Conservation (phyloP, 1,284 basidiomycete genomes). For the Cutaneotrichosporon cavernicola region DNA sequence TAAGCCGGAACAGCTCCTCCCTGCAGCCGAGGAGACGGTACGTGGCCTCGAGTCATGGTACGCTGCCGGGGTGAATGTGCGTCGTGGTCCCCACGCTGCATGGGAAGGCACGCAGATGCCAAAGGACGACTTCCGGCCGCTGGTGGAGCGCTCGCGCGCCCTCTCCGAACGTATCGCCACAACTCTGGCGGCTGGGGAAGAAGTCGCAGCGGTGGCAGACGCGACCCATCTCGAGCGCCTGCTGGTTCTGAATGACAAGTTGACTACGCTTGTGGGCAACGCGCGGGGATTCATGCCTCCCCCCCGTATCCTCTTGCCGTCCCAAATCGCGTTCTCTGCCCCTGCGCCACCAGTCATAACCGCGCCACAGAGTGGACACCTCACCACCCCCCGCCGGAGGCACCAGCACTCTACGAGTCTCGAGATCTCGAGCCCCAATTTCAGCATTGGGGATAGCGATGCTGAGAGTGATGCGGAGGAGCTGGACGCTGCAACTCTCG, state of each 20-base stretch:
- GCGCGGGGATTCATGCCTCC: slow-evolving; percentile 44
- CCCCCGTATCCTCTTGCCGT: slow-evolving; percentile 42
- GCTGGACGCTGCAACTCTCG: slow-evolving; percentile 27
- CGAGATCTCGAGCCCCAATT: slow-evolving; percentile 64
- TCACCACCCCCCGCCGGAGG: slow-evolving; percentile 20
- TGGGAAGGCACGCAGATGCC: slow-evolving; percentile 51
- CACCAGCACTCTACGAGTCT: slow-evolving; percentile 42
- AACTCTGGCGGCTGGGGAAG: slow-evolving; percentile 63
- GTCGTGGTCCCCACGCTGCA: slow-evolving; percentile 26
- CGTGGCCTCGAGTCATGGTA: slow-evolving; percentile 47
- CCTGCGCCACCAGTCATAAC: slow-evolving; percentile 24
- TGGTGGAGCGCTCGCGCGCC: slow-evolving; percentile 59
- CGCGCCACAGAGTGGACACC: slow-evolving; percentile 2
- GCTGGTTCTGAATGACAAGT: slow-evolving; percentile 67
- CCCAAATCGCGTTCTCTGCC: slow-evolving; percentile 34
- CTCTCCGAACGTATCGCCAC: slow-evolving; percentile 62
- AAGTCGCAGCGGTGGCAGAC: slow-evolving; percentile 35
- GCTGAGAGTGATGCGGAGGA: slow-evolving; percentile 64
- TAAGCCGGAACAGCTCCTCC: slow-evolving; percentile 60
- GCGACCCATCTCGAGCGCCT: slow-evolving; percentile 61
- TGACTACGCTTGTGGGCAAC: slow-evolving; percentile 57
- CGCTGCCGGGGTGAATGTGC: slow-evolving; percentile 26
- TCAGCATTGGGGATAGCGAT: slow-evolving; percentile 62
- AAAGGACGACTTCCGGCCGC: slow-evolving; percentile 40
- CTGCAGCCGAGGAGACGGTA: slow-evolving; percentile 57